These are phyloP conservation scores for Cercospora sesami DNA, from an alignment of 2,329 filamentous ascomycete genomes.

Conservation along the genomic window DNA sequence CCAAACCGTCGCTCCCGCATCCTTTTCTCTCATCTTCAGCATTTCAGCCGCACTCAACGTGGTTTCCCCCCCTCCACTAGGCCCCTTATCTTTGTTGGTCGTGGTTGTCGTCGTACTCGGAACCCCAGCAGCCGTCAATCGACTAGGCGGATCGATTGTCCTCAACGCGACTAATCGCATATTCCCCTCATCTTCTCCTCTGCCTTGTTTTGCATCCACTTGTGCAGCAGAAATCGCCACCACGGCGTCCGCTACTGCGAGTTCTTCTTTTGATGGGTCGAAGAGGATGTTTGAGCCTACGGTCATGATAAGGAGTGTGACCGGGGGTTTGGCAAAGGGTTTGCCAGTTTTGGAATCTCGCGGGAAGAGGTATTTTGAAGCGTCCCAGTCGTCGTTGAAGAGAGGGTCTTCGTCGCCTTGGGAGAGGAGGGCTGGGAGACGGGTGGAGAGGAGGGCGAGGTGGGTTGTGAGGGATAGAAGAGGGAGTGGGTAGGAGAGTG, in stretches of 20 bases:
- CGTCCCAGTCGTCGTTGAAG: conserved; percentile 97
- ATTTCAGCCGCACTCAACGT: conserved; percentile 43
- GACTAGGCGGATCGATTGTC: conserved; percentile 52
- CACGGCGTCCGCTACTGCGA: conserved; percentile 87
- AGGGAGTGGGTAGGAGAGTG: conserved; percentile 87
- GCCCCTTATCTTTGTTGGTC: conserved; percentile 34
- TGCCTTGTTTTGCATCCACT: conserved; percentile 11
- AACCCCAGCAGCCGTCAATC: conserved; percentile 51
- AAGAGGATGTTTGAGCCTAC: conserved; percentile 89
- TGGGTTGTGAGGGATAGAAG: conserved; percentile 91
- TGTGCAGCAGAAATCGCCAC: conserved; percentile 76
- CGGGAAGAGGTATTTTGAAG: conserved; percentile 74
- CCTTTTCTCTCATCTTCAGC: conserved; percentile 51
- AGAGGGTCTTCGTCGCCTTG: conserved; percentile 93
- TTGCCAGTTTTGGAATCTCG: conserved; percentile 32
- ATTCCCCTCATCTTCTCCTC: background rate
- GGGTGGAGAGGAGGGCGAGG: conserved; percentile 84
- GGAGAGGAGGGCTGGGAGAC: conserved; percentile 80
- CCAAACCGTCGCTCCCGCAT: conserved; percentile 66
- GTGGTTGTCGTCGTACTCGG: conserved; percentile 47
- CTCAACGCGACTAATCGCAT: conserved; percentile 46
- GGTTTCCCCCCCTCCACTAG: background rate
- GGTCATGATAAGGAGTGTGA: conserved; percentile 86
- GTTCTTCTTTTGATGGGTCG: conserved; percentile 86
- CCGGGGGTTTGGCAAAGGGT: conserved; percentile 64